These are phyloP conservation scores for Bruguiera sexangula DNA, from an alignment of 345 rosid genomes.

Conservation along the genomic window DNA sequence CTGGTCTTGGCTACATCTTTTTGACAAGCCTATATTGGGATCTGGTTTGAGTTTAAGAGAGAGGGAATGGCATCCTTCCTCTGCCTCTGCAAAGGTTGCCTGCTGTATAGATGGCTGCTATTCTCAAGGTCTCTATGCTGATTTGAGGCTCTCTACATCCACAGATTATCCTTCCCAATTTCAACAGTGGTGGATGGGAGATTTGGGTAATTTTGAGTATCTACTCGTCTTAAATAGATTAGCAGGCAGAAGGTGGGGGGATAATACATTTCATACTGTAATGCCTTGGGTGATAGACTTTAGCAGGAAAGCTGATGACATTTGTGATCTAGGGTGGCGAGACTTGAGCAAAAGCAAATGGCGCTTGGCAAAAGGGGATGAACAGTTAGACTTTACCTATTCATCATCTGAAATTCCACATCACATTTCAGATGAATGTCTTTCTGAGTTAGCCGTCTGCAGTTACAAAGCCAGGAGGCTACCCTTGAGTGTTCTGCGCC, in stretches of 20 bases:
- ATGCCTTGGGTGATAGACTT: conserved; percentile 98
- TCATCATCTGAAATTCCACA: conserved; percentile 87
- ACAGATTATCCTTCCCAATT: conserved; percentile 66
- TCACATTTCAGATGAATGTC: conserved; percentile 97
- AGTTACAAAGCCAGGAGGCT: conserved; percentile 97
- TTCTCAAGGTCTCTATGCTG: conserved; percentile 52
- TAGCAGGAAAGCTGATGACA: conserved; percentile 65
- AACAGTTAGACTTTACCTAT: conserved; percentile 91
- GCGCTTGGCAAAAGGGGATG: conserved; percentile 97
- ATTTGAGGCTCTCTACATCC: conserved; percentile 52
- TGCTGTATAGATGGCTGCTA: conserved; percentile 54
- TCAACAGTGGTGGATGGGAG: conserved; percentile 83
- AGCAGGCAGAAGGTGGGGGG: conserved; percentile 98
- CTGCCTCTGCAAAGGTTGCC: conserved; percentile 26
- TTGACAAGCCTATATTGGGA: conserved; percentile 34
- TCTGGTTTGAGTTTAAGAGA: conserved; percentile 22
- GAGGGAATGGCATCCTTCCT: conserved; percentile 13
- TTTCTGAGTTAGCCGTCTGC: conserved; percentile 96
- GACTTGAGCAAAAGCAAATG: conserved; percentile 94
- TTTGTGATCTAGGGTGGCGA: conserved; percentile 79
- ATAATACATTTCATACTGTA: conserved; percentile 81
- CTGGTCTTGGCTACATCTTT: conserved; percentile 72
- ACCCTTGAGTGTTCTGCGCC: conserved; percentile 78
- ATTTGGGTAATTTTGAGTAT: conserved; percentile 83
- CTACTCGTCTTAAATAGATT: conserved; percentile 70